phyloP scores from a whole-genome alignment of 148 eudicot species.

The Rhododendron williamsianum region DNA sequence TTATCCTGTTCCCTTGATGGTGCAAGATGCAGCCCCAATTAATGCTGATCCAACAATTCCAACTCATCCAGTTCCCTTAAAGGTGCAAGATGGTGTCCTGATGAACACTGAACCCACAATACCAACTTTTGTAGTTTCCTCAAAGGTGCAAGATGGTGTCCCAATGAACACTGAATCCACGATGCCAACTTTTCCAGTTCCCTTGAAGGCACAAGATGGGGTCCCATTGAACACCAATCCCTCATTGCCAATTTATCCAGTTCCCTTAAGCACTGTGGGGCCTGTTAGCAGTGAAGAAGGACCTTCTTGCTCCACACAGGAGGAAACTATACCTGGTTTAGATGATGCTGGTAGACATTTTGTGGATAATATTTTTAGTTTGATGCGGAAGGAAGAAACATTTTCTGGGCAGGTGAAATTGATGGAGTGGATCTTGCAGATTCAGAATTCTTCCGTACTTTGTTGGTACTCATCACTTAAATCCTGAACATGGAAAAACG shows the following conservation, averaged over 20 bases:
- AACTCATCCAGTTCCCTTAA: neutral
- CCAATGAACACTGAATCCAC: neutral
- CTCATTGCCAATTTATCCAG: slow-evolving; percentile 24
- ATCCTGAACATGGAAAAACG: neutral
- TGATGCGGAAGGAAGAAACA: slow-evolving; percentile 80
- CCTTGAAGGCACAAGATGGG: neutral
- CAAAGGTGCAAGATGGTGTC: neutral
- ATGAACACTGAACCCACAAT: neutral
- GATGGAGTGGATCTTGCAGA: slow-evolving; percentile 82
- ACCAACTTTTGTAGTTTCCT: neutral
- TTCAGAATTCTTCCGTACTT: slow-evolving; percentile 60
- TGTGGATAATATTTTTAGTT: slow-evolving; percentile 57
- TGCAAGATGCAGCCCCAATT: neutral
- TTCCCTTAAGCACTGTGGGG: slow-evolving; percentile 53
- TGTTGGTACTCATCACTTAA: slow-evolving; percentile 44
- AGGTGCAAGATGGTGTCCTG: neutral
- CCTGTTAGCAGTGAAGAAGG: slow-evolving; percentile 55
- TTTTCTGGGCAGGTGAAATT: slow-evolving; percentile 82
- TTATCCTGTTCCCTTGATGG: neutral
- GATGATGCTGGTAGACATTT: slow-evolving; percentile 59
- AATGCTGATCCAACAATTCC: neutral
- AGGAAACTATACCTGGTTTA: slow-evolving; percentile 47
- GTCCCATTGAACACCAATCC: neutral
- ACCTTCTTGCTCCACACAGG: slow-evolving; percentile 56
- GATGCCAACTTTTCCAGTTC: neutral